A percentile compares a stretch with the other conserved stretches of the same genome.
These are phyloP conservation scores for Zostera marina DNA, from an alignment of 116 monocot genomes.

Conservation along the genomic window DNA sequence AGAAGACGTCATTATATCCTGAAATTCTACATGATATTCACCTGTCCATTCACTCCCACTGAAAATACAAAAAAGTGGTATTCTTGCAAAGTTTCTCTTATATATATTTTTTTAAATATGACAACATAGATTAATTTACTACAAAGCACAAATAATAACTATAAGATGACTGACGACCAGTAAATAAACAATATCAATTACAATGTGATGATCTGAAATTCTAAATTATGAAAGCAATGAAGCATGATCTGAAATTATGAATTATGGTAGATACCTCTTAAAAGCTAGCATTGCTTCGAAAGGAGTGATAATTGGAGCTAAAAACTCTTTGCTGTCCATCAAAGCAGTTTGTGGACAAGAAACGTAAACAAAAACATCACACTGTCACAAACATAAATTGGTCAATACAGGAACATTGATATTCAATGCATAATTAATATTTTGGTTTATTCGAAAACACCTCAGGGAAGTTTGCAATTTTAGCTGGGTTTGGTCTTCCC, in stretches of 20 bases:
- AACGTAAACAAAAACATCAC: slow-evolving; percentile 90
- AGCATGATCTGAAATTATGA: no score
- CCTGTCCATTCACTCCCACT: slow-evolving; percentile 93
- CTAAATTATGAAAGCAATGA: not conserved
- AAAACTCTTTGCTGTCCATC: slow-evolving; percentile 93
- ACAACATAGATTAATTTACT: no score
- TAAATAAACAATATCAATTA: not conserved
- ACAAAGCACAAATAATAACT: not conserved
- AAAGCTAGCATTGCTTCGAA: slow-evolving; percentile 90
- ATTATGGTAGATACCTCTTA: slow-evolving; percentile 31
- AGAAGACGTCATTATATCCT: slow-evolving; percentile 27
- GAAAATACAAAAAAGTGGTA: not conserved
- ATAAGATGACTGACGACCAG: not conserved
- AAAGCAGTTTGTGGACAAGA: slow-evolving; percentile 98
- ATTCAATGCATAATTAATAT: not conserved
- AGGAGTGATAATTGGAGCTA: slow-evolving; percentile 92
- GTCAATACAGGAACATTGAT: not conserved
- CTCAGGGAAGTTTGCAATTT: slow-evolving; percentile 97
- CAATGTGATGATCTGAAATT: no score
- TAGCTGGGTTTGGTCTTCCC: slow-evolving; percentile 87
- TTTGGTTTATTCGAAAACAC: slow-evolving; percentile 10
- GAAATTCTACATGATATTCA: slow-evolving; percentile 69
- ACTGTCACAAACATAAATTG: slow-evolving; percentile 32
- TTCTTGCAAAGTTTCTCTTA: no score
- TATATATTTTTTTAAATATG: no score